Evolutionary conservation across 495 filamentous ascomycete genomes (phyloP).

Genomic region (Podospora australis): DNA sequence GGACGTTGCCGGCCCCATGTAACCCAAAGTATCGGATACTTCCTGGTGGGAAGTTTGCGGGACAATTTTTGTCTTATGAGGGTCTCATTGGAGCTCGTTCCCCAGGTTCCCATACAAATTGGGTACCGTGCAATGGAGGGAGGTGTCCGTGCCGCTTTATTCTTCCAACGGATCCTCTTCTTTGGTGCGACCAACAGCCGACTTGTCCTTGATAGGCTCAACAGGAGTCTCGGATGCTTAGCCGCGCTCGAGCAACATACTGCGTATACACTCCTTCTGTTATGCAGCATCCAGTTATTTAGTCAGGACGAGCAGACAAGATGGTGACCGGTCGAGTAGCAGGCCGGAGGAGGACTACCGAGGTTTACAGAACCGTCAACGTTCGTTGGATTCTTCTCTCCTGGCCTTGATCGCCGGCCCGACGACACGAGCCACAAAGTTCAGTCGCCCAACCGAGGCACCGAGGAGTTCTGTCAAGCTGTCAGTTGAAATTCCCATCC

Average conservation of each 20-base stretch:
- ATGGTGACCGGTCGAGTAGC: no score
- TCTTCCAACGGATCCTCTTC: background rate
- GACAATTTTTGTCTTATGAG: background rate
- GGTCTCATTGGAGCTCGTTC: background rate
- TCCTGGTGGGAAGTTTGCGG: background rate
- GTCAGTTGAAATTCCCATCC: no score
- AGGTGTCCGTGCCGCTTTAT: background rate
- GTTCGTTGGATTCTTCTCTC: no score
- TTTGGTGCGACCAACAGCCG: background rate
- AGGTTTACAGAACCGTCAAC: no score
- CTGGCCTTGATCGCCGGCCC: no score
- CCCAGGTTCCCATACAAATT: conserved; percentile 8
- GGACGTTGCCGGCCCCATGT: background rate
- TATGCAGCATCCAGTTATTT: no score
- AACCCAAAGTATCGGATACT: conserved; percentile 4
- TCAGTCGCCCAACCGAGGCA: no score
- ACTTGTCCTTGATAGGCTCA: no score
- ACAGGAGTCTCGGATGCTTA: background rate
- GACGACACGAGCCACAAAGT: no score
- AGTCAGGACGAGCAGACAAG: no score
- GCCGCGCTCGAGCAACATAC: background rate
- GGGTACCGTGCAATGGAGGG: background rate
- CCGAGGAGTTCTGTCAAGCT: no score
- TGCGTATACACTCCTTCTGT: background rate
- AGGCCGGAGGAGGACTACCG: no score